A percentile compares a stretch with the other conserved stretches of the same genome.
Conservation (phyloP, 495 filamentous ascomycete species). For the Neurospora pannonica region DNA sequence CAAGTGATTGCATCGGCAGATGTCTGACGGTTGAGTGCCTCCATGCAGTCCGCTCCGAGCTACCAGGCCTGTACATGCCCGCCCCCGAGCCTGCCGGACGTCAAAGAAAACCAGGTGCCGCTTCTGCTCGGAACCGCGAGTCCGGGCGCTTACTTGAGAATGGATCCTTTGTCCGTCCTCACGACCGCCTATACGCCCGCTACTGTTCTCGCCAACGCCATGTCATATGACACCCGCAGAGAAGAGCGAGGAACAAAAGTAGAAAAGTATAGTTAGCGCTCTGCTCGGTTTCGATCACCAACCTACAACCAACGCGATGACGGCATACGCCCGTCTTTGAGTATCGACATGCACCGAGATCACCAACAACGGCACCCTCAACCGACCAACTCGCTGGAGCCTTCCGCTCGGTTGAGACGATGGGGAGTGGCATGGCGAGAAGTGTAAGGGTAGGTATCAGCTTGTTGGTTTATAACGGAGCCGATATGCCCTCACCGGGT, state of each 20-base stretch:
- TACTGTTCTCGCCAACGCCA: not conserved
- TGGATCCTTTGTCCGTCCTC: not conserved
- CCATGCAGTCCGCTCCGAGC: rapidly evolving
- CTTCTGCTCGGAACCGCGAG: not conserved
- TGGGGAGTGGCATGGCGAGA: too few species aligned
- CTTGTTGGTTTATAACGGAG: too few species aligned
- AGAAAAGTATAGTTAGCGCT: not conserved
- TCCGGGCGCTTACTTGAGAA: not conserved
- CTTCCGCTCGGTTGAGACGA: too few species aligned
- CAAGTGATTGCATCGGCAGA: not conserved
- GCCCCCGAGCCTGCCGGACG: not conserved
- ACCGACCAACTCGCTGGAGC: too few species aligned
- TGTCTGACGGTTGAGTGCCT: not conserved
- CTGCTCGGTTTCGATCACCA: not conserved
- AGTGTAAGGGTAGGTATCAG: too few species aligned
- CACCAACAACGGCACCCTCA: not conserved
- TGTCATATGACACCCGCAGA: not conserved
- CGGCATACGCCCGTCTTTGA: not conserved
- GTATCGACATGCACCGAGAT: not conserved
- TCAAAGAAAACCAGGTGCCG: not conserved
- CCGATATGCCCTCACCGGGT: too few species aligned
- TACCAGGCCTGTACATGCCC: too few species aligned
- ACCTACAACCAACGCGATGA: not conserved
- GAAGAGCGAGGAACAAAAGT: not conserved
- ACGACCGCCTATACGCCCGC: not conserved